These are phyloP conservation scores for Eutypa lata DNA, from an alignment of 2,329 filamentous ascomycete genomes.

Conservation along the genomic window DNA sequence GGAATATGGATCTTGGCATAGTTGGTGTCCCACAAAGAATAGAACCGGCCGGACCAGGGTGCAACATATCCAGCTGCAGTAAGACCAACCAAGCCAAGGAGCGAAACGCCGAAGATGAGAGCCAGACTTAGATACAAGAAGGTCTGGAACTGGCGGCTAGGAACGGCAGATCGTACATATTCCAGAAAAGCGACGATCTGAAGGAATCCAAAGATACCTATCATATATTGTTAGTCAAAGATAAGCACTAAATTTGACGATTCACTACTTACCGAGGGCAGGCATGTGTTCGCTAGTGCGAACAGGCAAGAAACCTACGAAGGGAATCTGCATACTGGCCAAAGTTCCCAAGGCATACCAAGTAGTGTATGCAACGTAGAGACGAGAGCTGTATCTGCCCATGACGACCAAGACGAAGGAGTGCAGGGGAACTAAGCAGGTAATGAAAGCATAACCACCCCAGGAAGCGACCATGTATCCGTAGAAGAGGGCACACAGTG, in stretches of 20 bases:
- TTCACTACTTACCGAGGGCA: constrained; percentile 66
- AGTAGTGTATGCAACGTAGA: constrained; percentile 96
- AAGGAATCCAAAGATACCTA: constrained; percentile 91
- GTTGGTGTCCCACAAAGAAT: constrained; percentile 97
- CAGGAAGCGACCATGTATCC: constrained; percentile 99
- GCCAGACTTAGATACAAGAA: constrained; percentile 77
- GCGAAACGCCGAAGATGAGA: constrained; percentile 67
- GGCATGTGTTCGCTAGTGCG: constrained; percentile 99
- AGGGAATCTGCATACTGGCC: constrained; percentile 98
- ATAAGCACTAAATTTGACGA: background rate
- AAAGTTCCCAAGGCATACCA: constrained; percentile 97
- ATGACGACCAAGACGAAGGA: constrained; percentile 92
- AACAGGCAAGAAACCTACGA: constrained; percentile 94
- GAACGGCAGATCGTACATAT: constrained; percentile 82
- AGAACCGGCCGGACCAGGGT: constrained; percentile 97
- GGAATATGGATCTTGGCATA: constrained; percentile 99
- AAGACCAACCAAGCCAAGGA: constrained; percentile 76
- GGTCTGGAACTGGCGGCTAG: constrained; percentile 90
- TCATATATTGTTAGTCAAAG: constrained; percentile 10
- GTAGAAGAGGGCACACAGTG: constrained; percentile 91
- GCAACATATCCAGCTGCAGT: constrained; percentile 90
- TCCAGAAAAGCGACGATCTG: constrained; percentile 92
- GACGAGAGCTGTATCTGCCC: constrained; percentile 88
- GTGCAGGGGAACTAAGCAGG: constrained; percentile 91
- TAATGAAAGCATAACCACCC: constrained; percentile 99